Percentiles rank a stretch among this genome's conserved stretches.
phyloP scores from a whole-genome alignment of 179 eudicot species.

The Vitellaria paradoxa region DNA sequence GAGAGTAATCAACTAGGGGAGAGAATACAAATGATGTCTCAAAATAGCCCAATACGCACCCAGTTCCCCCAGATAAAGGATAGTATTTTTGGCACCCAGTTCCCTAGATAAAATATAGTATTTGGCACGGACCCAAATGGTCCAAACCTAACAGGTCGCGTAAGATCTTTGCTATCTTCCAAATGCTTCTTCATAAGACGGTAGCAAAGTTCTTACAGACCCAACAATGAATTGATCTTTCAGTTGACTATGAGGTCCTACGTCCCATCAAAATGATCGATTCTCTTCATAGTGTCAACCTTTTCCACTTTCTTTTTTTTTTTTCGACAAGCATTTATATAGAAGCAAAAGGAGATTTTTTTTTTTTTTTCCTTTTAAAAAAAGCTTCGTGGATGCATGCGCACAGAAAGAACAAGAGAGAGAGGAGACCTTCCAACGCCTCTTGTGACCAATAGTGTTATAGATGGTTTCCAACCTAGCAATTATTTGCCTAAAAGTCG shows the following conservation, averaged over 20 bases:
- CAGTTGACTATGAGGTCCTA: too few species aligned
- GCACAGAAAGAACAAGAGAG: background rate
- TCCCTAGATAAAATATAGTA: background rate
- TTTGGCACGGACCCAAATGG: background rate
- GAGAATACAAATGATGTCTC: background rate
- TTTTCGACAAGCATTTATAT: background rate
- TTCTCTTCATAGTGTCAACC: too few species aligned
- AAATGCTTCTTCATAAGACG: background rate
- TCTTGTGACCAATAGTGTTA: constrained; percentile 43
- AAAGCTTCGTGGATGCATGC: background rate
- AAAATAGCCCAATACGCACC: background rate
- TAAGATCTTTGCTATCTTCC: background rate
- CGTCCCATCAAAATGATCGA: too few species aligned
- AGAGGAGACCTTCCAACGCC: constrained; percentile 74
- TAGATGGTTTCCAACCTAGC: constrained; percentile 59
- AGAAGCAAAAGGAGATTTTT: background rate
- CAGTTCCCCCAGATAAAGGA: background rate
- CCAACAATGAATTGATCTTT: too few species aligned
- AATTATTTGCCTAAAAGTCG: constrained; percentile 80
- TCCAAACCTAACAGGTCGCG: too few species aligned
- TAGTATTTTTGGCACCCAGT: too few species aligned
- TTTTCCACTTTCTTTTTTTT: background rate
- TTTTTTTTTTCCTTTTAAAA: too few species aligned
- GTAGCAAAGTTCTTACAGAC: background rate
- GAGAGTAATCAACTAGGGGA: background rate